phyloP scores from a whole-genome alignment of 257 asterid species.

The Solanum megistacrolobum region DNA sequence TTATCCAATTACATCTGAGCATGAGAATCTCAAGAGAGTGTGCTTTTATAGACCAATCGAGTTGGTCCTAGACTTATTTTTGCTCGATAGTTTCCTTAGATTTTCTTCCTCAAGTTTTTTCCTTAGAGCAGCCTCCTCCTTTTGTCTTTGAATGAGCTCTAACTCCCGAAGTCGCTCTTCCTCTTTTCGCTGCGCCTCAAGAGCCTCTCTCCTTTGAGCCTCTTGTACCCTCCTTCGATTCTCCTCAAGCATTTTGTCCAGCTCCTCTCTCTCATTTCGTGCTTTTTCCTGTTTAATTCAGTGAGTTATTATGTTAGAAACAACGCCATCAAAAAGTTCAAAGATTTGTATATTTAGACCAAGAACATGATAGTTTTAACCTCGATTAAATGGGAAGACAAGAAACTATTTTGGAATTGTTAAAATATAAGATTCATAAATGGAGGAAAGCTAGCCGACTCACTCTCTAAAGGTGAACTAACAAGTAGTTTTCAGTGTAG shows the following conservation, averaged over 20 bases:
- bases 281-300: slow-evolving; percentile 60
- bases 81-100: slow-evolving; percentile 21
- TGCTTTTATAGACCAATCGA: slow-evolving; percentile 26
- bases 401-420: not conserved
- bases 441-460: not conserved
- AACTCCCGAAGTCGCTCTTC: slow-evolving; percentile 74
- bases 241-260: slow-evolving; percentile 93
- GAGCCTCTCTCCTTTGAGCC: slow-evolving; percentile 76
- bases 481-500: not conserved
- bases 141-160: slow-evolving; percentile 82
- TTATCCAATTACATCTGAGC: not conserved
- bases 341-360: not conserved
- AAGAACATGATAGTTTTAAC: not conserved
- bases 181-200: slow-evolving; percentile 71
- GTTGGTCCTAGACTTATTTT: slow-evolving; percentile 38
- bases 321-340: not conserved
- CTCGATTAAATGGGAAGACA: not conserved
- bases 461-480: not conserved
- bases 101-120: slow-evolving; percentile 61
- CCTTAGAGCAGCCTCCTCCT: slow-evolving; percentile 74
- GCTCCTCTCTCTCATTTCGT: slow-evolving; percentile 85
- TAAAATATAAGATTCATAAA: not conserved
- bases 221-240: slow-evolving; percentile 87
- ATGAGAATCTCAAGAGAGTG: not conserved
- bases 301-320: not conserved